Percentiles rank a stretch among this genome's conserved stretches.
phyloP scores from a whole-genome alignment of 2,329 filamentous ascomycete species.

The Cytospora leucostoma region DNA sequence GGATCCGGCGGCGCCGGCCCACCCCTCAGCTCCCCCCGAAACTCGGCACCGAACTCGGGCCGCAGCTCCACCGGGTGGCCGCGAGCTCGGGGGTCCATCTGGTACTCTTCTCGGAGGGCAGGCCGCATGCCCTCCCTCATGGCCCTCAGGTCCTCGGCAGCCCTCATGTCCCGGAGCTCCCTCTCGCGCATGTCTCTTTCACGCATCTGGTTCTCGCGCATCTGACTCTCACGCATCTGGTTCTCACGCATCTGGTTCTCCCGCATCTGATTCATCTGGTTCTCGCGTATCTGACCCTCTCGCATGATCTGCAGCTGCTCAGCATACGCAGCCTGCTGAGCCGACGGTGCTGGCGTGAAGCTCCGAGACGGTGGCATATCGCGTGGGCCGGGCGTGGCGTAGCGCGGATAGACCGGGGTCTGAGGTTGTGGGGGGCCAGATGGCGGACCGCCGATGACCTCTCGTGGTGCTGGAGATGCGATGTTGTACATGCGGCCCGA shows the following conservation, averaged over 20 bases:
- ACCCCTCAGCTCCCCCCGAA: slow-evolving; percentile 23
- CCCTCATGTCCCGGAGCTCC: slow-evolving; percentile 15
- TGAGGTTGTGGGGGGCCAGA: slow-evolving; percentile 22
- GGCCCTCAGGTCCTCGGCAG: slow-evolving; percentile 19
- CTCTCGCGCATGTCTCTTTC: slow-evolving; percentile 18
- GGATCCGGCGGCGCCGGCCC: slow-evolving; percentile 10
- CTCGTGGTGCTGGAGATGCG: slow-evolving; percentile 22
- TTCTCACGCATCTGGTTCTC: slow-evolving; percentile 18
- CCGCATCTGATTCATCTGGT: slow-evolving; percentile 3
- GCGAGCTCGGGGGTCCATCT: slow-evolving; percentile 17
- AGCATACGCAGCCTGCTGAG: not conserved
- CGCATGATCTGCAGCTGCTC: slow-evolving; percentile 1
- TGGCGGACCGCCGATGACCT: slow-evolving; percentile 22
- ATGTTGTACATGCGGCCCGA: slow-evolving; percentile 17
- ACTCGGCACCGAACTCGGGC: slow-evolving; percentile 16
- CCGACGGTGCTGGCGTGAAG: slow-evolving; percentile 22
- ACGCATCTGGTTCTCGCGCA: slow-evolving; percentile 1
- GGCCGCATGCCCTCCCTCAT: slow-evolving; percentile 23
- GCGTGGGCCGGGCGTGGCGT: slow-evolving; percentile 23
- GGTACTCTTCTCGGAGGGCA: slow-evolving; percentile 17
- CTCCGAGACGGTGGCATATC: slow-evolving; percentile 21
- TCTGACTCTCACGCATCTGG: slow-evolving; percentile 13
- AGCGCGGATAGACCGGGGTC: slow-evolving; percentile 19
- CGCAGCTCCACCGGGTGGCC: slow-evolving; percentile 15
- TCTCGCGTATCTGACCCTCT: not conserved